Conservation (phyloP, 805 yeast species). For the Pichia scutulata region DNA sequence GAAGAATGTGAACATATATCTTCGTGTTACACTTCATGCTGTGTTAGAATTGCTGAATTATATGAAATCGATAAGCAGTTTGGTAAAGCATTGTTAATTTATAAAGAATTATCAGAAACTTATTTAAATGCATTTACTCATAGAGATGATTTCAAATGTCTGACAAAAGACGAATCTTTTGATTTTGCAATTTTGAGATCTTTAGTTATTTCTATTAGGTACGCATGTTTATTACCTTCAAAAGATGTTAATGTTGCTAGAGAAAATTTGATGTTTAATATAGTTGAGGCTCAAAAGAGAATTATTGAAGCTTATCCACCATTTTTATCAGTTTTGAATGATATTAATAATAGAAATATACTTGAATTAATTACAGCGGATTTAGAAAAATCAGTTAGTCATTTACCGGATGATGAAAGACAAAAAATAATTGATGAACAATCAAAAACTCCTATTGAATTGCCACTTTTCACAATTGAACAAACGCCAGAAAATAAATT, state of each 20-base stretch:
- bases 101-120: conserved; percentile 15
- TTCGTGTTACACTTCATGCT: conserved; percentile 83
- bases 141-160: conserved; percentile 6
- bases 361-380: conserved; percentile 10
- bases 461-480: conserved; percentile 18
- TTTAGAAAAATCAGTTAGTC: conserved; percentile 7
- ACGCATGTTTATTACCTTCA: conserved; percentile 17
- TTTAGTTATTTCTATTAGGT: conserved; percentile 19
- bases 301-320: conserved; percentile 22
- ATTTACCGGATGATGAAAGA: conserved; percentile 4
- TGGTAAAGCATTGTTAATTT: conserved; percentile 22
- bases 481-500: conserved; percentile 18
- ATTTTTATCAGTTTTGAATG: conserved; percentile 17
- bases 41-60: conserved; percentile 77
- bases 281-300: conserved; percentile 20
- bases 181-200: conserved; percentile 16
- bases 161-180: conserved; percentile 6
- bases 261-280: conserved; percentile 16
- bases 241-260: conserved; percentile 18
- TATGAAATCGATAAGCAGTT: conserved; percentile 40
- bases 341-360: conserved; percentile 12
- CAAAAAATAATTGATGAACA: conserved; percentile 11
- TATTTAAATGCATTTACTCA: conserved; percentile 10
- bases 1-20: conserved; percentile 44
- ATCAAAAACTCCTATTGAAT: conserved; percentile 13